Evolutionary conservation across 495 filamentous ascomycete species (phyloP), one percentile per base, ranked within the genome.

Genomic region (Aspergillus asperescens): DNA sequence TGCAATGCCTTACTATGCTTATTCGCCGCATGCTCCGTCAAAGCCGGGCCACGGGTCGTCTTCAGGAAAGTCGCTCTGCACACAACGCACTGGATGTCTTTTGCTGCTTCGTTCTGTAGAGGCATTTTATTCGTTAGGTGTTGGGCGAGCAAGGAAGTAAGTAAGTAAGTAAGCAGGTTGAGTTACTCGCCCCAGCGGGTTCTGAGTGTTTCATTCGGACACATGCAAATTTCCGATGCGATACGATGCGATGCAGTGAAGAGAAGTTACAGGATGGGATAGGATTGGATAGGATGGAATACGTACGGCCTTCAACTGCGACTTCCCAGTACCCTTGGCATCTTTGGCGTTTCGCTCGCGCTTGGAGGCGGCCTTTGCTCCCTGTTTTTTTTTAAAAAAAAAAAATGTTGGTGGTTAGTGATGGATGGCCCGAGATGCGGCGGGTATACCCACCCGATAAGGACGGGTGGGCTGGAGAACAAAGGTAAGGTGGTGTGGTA

Each of bases 281-380:
- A 40, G 16, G 24, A 20, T 40, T 4, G 35, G 12, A 32, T 34
- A 43, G 19, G 12, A 19, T 19, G 42, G 43, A 12, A 42, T 32
- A 58, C 55, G 24, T 58, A 58, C 55, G 24, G 16, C 22, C 35
- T 58, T 58, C 31, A 53, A 25, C 39, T 58, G 55, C 50, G 55
- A 58, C 39, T 58, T 58, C 16, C 29, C 50, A 10, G n/a, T 12
- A 10, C 19, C 13, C 50, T 58, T 58, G 50, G 41, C 34, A 18
- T 58, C 55, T 47, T 58, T 58, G 31, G 55, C 55, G 50, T 50
- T 58, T 10, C 55, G 44, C 31, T 58, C 55, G 9, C 55, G 55
- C 50, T 54, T 53, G 20, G 24, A 25, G 18, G 50, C 50, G 29
- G 55, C 55, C 40, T 52, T 58, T 40, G 55, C 55, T 53, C 55